Evolutionary conservation across 345 rosid genomes (phyloP).

Genomic region (Ricinus communis): DNA sequence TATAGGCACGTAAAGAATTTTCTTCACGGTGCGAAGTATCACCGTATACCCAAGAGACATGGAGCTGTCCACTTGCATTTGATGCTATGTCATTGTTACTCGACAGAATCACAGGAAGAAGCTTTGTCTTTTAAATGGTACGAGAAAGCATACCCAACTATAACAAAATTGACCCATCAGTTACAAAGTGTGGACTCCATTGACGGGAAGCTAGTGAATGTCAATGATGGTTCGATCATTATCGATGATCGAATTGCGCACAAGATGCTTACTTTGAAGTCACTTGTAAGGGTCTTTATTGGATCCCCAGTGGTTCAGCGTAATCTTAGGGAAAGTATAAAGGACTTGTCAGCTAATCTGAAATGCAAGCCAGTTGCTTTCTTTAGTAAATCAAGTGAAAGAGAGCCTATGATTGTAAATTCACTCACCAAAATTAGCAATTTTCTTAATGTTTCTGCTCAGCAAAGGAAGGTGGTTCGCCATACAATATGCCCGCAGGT

Average conservation of each 20-base stretch:
- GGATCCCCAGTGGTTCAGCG: constrained; percentile 62
- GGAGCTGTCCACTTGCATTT: constrained; percentile 23
- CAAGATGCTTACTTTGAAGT: constrained; percentile 56
- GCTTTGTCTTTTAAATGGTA: constrained; percentile 47
- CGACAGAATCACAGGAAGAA: constrained; percentile 33
- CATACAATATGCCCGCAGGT: constrained; percentile 59
- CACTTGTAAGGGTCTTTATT: constrained; percentile 57
- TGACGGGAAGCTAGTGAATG: constrained; percentile 53
- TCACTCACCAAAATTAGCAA: constrained; percentile 56
- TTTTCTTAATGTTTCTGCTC: constrained; percentile 62
- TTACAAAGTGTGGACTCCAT: constrained; percentile 49
- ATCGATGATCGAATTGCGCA: constrained; percentile 36
- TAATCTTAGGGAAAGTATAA: constrained; percentile 32
- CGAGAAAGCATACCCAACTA: constrained; percentile 43
- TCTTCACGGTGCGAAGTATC: constrained; percentile 15
- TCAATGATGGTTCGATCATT: constrained; percentile 40
- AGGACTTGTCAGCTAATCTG: constrained; percentile 11
- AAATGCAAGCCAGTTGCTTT: constrained; percentile 21
- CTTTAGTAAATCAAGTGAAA: constrained; percentile 46
- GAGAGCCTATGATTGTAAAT: constrained; percentile 54
- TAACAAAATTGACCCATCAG: constrained; percentile 42
- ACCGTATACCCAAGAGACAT: constrained; percentile 8
- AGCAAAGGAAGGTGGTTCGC: constrained; percentile 66
- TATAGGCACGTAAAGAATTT: constrained; percentile 8
- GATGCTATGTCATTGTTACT: constrained; percentile 33